Percentiles rank a stretch among this genome's conserved stretches.
Evolutionary conservation across 371 early-diverging fungal species (phyloP).

Genomic region (Mortierella sp.): DNA sequence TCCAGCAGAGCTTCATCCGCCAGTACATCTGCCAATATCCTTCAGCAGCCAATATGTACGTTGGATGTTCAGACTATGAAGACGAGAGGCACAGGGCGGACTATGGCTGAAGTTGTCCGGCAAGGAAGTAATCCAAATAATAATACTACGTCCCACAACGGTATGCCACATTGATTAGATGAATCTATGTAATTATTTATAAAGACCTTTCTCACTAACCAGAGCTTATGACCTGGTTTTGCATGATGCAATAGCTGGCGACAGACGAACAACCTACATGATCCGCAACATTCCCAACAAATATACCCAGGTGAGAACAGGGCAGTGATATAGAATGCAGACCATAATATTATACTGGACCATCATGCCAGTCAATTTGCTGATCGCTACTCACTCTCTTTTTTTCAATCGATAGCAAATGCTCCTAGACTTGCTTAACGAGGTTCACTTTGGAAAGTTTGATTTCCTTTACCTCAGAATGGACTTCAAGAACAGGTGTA

Average conservation of each 20-base stretch:
- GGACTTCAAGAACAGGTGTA: constrained; percentile 91
- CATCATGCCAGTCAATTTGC: background rate
- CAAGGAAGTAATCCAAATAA: no score
- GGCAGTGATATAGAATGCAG: no score
- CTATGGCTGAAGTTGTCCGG: no score
- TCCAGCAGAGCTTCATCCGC: no score
- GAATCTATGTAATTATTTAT: no score
- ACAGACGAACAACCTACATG: constrained; percentile 90
- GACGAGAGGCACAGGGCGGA: no score
- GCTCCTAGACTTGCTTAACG: constrained; percentile 83
- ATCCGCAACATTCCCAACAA: constrained; percentile 94
- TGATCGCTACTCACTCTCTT: background rate
- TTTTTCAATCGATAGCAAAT: constrained; percentile 62
- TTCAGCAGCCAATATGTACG: no score
- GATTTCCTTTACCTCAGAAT: constrained; percentile 93
- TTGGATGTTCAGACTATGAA: no score
- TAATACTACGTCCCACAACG: no score
- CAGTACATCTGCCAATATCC: no score
- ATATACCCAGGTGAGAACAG: constrained; percentile 73
- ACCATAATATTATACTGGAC: background rate
- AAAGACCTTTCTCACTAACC: background rate
- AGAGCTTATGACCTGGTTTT: background rate
- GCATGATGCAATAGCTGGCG: constrained; percentile 32
- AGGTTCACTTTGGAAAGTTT: constrained; percentile 77
- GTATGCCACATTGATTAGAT: no score